These are phyloP conservation scores for Cenchrus fungigraminus DNA, from an alignment of 176 grass and related monocot genomes.

Conservation along the genomic window DNA sequence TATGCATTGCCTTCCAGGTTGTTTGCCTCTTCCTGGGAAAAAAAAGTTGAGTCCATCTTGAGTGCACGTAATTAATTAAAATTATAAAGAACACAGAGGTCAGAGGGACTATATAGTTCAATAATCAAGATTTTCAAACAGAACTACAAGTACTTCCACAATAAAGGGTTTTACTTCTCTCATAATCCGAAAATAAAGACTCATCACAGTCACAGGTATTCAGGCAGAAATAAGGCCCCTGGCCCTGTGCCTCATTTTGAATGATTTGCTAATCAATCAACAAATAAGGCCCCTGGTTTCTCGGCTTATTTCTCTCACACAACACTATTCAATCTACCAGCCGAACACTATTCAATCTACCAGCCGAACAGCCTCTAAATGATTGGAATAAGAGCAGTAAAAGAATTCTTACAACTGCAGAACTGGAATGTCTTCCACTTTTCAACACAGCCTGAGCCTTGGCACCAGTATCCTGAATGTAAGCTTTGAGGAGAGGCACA, in stretches of 20 bases:
- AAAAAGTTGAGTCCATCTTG: background rate
- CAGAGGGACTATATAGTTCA: background rate
- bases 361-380: background rate
- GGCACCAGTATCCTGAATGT: slow-evolving; percentile 55
- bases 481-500: slow-evolving; percentile 61
- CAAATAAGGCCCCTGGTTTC: no score
- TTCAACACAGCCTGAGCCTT: slow-evolving; percentile 64
- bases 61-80: background rate
- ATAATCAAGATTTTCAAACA: background rate
- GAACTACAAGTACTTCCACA: background rate
- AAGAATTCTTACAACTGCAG: slow-evolving; percentile 58
- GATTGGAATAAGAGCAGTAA: slow-evolving; percentile 4
- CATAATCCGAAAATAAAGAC: background rate
- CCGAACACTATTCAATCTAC: no score
- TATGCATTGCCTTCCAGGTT: slow-evolving; percentile 58
- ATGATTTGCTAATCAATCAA: slow-evolving; percentile 21
- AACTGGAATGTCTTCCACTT: slow-evolving; percentile 54
- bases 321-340: no score
- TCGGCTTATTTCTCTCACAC: no score
- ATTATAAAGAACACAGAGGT: slow-evolving; percentile 4
- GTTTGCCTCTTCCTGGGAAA: slow-evolving; percentile 58
- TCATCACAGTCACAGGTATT: background rate
- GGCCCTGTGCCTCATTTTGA: background rate
- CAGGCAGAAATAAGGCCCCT: background rate
- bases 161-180: background rate